Evolutionary conservation across 2,329 filamentous ascomycete species (phyloP).

Genomic region (Botrytis squamosa): DNA sequence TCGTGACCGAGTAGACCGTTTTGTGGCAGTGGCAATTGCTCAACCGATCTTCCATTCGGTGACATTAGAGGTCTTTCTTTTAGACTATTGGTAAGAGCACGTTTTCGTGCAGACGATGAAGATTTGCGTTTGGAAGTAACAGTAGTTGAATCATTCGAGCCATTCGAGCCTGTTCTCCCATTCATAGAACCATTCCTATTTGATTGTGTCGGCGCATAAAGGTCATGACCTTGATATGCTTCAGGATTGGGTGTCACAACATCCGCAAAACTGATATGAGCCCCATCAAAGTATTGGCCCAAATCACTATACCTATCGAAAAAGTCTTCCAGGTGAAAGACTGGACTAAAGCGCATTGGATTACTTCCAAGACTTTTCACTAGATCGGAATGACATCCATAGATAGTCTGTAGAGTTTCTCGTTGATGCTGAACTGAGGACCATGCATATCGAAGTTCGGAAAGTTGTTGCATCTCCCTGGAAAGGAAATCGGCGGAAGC

Average conservation of each 20-base stretch:
- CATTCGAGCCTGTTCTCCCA: conserved; percentile 31
- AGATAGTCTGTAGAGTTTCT: conserved; percentile 74
- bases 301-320: conserved; percentile 73
- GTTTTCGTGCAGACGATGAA: conserved; percentile 41
- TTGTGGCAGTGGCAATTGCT: conserved; percentile 19
- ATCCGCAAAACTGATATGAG: conserved; percentile 70
- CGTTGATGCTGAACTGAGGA: conserved; percentile 76
- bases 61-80: conserved; percentile 36
- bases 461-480: conserved; percentile 76
- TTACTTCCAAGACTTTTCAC: conserved; percentile 68
- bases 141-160: conserved; percentile 23
- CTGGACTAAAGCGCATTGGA: conserved; percentile 70
- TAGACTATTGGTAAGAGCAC: conserved; percentile 34
- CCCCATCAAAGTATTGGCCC: conserved; percentile 64
- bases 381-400: conserved; percentile 76
- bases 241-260: conserved; percentile 58
- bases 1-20: conserved; percentile 1
- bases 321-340: conserved; percentile 84
- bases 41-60: conserved; percentile 25
- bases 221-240: conserved; percentile 50
- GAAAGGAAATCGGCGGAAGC: conserved; percentile 69
- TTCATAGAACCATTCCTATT: conserved; percentile 38
- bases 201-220: conserved; percentile 46
- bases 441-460: conserved; percentile 73
- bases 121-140: conserved; percentile 25